These are phyloP conservation scores for Oryza meyeriana DNA, from an alignment of 176 grass and related monocot genomes.

Conservation along the genomic window DNA sequence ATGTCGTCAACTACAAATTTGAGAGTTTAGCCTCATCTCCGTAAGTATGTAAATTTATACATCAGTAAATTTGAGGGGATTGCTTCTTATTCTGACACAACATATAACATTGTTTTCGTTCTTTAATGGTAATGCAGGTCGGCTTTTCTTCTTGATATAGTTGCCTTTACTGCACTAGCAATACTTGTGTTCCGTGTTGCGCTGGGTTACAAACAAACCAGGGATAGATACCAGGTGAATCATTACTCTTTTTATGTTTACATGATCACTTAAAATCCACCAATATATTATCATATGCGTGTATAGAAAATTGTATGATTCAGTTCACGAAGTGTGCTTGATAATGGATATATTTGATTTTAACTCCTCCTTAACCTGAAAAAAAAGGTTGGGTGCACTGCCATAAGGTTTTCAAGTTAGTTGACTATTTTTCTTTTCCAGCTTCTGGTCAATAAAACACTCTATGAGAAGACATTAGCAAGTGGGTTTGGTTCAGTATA, in stretches of 20 bases:
- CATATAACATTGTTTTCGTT: conserved; percentile 11
- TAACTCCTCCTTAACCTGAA: neutral
- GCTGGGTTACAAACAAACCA: conserved; percentile 89
- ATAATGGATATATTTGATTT: neutral
- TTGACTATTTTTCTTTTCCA: conserved; percentile 36
- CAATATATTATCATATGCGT: conserved; percentile 10
- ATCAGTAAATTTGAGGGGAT: conserved; percentile 11
- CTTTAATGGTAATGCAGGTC: conserved; percentile 57
- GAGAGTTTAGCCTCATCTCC: conserved; percentile 89
- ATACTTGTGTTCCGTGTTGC: conserved; percentile 72
- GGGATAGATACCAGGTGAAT: conserved; percentile 82
- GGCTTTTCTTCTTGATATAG: conserved; percentile 76
- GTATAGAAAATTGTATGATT: neutral
- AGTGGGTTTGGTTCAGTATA: conserved; percentile 95
- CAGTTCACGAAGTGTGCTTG: neutral
- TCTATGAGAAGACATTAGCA: conserved; percentile 93
- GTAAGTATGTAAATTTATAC: conserved; percentile 74
- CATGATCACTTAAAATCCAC: conserved; percentile 7
- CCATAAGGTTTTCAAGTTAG: neutral
- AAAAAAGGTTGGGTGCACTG: neutral
- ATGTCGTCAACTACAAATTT: conserved; percentile 92
- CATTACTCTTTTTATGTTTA: conserved; percentile 5
- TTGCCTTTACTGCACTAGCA: conserved; percentile 68
- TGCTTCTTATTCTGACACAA: neutral
- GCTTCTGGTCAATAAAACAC: conserved; percentile 92